phyloP scores from a whole-genome alignment of 352 stramenopile species.

The Phytopythium aichiense region DNA sequence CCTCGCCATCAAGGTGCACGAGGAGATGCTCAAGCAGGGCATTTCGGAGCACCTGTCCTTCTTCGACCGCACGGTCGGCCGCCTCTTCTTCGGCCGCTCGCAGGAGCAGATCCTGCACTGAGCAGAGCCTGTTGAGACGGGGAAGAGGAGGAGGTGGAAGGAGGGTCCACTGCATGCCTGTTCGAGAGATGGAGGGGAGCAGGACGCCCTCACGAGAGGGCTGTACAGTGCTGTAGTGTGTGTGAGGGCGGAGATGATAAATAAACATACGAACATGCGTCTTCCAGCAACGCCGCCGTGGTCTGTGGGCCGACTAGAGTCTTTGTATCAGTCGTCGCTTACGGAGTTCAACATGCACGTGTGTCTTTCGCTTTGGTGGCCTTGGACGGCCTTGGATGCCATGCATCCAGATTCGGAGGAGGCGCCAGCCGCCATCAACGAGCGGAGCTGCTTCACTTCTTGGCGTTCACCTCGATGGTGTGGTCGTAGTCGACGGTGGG shows the following conservation, averaged over 20 bases:
- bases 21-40: constrained; percentile 53
- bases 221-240: neutral
- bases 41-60: constrained; percentile 44
- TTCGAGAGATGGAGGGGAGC: neutral
- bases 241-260: neutral
- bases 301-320: neutral
- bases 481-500: constrained; percentile 99
- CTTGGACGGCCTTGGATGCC: neutral
- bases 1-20: constrained; percentile 56
- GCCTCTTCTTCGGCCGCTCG: constrained; percentile 77
- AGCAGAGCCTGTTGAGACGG: neutral
- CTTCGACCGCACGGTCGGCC: constrained; percentile 52
- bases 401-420: neutral
- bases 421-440: too few species aligned
- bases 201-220: neutral
- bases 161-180: neutral
- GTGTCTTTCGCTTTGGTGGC: neutral
- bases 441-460: constrained; percentile 21
- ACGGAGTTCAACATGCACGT: neutral
- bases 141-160: too few species aligned
- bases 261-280: neutral
- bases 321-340: neutral
- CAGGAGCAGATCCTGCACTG: constrained; percentile 77
- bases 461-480: constrained; percentile 95
- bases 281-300: neutral